phyloP scores from a whole-genome alignment of 2,329 filamentous ascomycete genomes.

The Teratosphaeria epicoccoides region DNA sequence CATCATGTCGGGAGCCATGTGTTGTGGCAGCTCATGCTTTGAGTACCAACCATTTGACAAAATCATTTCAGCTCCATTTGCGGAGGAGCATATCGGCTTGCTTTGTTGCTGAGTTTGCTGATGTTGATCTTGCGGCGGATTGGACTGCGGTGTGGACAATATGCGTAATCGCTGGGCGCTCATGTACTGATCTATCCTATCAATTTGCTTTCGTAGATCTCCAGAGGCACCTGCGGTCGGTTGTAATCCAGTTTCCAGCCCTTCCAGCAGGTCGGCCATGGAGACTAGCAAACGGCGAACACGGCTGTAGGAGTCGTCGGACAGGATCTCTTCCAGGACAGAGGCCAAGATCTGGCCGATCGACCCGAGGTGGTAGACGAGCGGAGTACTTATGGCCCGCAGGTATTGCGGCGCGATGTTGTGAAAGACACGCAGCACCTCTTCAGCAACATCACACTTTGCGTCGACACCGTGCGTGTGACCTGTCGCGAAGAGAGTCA shows the following conservation, averaged over 20 bases:
- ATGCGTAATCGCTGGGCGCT: conserved; percentile 16
- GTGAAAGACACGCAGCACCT: conserved; percentile 35
- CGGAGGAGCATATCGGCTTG: neutral
- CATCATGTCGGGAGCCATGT: neutral
- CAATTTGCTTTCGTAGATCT: conserved; percentile 32
- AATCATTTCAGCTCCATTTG: neutral
- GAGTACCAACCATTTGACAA: neutral
- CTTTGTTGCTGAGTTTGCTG: neutral
- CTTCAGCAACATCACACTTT: conserved; percentile 37
- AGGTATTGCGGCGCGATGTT: conserved; percentile 37
- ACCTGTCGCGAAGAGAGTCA: conserved; percentile 30
- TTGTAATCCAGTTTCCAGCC: conserved; percentile 33
- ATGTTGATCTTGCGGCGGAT: neutral
- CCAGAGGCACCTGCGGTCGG: conserved; percentile 31
- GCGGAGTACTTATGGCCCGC: conserved; percentile 38
- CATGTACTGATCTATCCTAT: conserved; percentile 37
- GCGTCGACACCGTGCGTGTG: conserved; percentile 25
- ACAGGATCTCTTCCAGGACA: conserved; percentile 36
- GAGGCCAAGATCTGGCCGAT: conserved; percentile 41
- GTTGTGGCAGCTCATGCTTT: neutral
- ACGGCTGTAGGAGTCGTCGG: conserved; percentile 32
- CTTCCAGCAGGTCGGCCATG: conserved; percentile 37
- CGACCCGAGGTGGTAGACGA: conserved; percentile 40
- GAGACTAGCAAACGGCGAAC: conserved; percentile 34
- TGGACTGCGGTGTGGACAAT: conserved; percentile 5